phyloP scores from a whole-genome alignment of 352 stramenopile species.

The Globisporangium recalcitrans region DNA sequence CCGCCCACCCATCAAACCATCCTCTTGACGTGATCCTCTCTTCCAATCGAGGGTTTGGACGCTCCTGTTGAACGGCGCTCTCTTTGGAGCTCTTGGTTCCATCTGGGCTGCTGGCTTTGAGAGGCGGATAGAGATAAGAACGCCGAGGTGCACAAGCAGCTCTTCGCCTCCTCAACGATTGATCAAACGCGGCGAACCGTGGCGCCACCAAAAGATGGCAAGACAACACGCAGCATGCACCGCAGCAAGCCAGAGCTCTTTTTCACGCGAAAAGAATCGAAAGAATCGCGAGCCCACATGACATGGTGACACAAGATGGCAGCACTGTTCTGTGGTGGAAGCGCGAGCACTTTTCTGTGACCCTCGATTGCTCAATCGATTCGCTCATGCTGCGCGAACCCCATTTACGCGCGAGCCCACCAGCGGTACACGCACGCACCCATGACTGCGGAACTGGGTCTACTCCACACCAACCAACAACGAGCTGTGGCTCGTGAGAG shows the following conservation, averaged over 20 bases:
- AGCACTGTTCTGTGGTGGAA: neutral
- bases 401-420: neutral
- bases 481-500: neutral
- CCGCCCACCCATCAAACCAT: slow-evolving; percentile 3
- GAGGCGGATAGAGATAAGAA: neutral
- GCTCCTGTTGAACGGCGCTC: neutral
- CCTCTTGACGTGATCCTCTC: neutral
- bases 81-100: neutral
- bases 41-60: slow-evolving; percentile 1
- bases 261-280: neutral
- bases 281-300: neutral
- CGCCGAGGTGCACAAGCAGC: neutral
- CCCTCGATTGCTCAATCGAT: neutral
- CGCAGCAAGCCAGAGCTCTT: neutral
- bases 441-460: neutral
- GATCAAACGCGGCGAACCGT: neutral
- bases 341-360: neutral
- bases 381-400: neutral
- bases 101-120: neutral
- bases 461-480: slow-evolving; percentile 5
- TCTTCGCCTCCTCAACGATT: neutral
- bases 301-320: neutral
- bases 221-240: neutral
- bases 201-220: neutral
- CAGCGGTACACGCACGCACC: neutral